These are phyloP conservation scores for Sporisorium reilianum DNA, from an alignment of 1,284 basidiomycete species.

Conservation along the genomic window DNA sequence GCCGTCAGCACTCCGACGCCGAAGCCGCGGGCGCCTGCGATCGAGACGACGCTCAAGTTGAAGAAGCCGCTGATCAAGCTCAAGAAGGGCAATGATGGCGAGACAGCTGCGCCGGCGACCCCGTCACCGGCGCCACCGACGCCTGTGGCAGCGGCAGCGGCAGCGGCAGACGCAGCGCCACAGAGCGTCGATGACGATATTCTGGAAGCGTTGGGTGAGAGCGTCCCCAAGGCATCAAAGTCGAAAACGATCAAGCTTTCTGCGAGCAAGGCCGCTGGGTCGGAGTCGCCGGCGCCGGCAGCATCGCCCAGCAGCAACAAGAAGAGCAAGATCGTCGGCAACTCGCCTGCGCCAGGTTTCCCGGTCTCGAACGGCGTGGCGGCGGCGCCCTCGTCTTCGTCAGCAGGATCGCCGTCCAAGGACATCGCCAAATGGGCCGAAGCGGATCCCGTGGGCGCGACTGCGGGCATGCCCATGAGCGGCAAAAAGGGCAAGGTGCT, in stretches of 20 bases:
- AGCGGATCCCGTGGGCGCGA: constrained; percentile 51
- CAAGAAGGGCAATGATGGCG: constrained; percentile 29
- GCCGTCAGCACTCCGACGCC: constrained; percentile 29
- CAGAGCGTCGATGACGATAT: constrained; percentile 52
- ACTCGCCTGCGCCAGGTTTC: constrained; percentile 15
- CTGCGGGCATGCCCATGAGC: constrained; percentile 60
- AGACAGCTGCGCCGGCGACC: constrained; percentile 13
- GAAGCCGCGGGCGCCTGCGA: constrained; percentile 9
- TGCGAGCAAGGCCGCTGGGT: constrained; percentile 11
- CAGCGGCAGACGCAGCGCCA: neutral
- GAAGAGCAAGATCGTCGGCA: constrained; percentile 20
- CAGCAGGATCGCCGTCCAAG: constrained; percentile 22
- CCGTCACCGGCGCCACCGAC: constrained; percentile 21
- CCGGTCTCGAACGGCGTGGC: constrained; percentile 14
- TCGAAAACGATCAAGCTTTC: constrained; percentile 25
- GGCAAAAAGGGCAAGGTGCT: constrained; percentile 79
- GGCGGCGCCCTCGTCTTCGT: constrained; percentile 10
- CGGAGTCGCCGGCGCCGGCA: constrained; percentile 20
- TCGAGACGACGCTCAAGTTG: constrained; percentile 24
- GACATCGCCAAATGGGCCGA: constrained; percentile 42
- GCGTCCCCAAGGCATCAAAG: constrained; percentile 37
- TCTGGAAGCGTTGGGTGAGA: constrained; percentile 39
- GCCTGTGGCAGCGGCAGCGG: constrained; percentile 1
- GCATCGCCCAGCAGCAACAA: constrained; percentile 22
- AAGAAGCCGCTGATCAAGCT: constrained; percentile 58